A percentile compares a stretch with the other conserved stretches of the same genome.
Conservation (phyloP, 169 alveolate genomes). For the Plasmodium chabaudi region DNA sequence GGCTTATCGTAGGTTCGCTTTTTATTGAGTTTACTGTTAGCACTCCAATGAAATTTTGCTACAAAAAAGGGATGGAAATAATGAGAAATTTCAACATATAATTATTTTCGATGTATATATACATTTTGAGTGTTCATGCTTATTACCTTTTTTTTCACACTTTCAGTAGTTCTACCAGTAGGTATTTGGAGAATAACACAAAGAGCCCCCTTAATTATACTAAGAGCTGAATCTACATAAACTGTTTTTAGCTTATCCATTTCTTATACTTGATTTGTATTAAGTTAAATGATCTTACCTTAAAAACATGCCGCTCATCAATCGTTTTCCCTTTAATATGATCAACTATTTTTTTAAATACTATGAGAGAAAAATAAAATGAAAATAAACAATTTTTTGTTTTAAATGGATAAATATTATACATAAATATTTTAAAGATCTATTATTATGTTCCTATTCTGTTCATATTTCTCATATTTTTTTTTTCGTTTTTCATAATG, state of each 20-base stretch:
- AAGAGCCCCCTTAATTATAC: constrained; percentile 88
- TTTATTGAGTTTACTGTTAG: constrained; percentile 38
- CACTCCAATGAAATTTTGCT: constrained; percentile 45
- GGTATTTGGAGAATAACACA: constrained; percentile 86
- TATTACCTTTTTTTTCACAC: constrained; percentile 75
- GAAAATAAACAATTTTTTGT: too few species aligned
- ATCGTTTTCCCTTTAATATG: too few species aligned
- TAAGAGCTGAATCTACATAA: constrained; percentile 84
- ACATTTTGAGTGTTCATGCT: neutral
- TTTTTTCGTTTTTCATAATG: too few species aligned
- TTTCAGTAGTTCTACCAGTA: constrained; percentile 85
- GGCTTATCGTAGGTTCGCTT: constrained; percentile 74
- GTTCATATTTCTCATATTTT: too few species aligned
- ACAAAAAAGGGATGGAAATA: neutral
- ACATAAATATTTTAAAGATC: too few species aligned
- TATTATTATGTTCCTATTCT: too few species aligned
- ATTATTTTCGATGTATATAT: neutral
- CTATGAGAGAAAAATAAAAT: too few species aligned
- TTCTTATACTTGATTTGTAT: neutral
- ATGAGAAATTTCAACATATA: neutral
- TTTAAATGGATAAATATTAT: too few species aligned
- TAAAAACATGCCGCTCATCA: too few species aligned
- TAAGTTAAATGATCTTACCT: too few species aligned
- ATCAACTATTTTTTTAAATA: too few species aligned
- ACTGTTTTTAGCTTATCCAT: constrained; percentile 73